Conservation (phyloP, 352 stramenopile genomes). For the Phytopythium mirpurense region DNA sequence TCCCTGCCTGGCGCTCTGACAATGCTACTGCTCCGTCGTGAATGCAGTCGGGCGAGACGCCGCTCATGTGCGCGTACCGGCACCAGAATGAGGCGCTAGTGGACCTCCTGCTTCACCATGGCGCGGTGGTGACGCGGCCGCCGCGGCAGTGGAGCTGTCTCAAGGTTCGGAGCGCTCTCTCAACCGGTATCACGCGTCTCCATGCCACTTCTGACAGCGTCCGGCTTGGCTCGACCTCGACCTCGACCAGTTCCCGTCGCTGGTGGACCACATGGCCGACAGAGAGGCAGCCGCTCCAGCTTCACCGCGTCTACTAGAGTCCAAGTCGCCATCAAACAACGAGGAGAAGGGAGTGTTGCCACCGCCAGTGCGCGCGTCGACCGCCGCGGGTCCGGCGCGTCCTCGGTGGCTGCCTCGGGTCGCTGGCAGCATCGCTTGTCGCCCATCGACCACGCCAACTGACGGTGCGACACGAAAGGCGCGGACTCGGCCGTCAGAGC, state of each 20-base stretch:
- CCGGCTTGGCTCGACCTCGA: too few relatives aligned
- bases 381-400: neutral
- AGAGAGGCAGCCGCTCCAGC: neutral
- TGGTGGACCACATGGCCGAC: conserved; percentile 10
- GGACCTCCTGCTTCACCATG: conserved; percentile 41
- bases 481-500: neutral
- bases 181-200: too few relatives aligned
- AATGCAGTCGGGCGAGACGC: conserved; percentile 28
- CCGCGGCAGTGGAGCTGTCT: conserved; percentile 26
- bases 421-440: too few relatives aligned
- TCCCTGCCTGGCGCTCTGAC: neutral
- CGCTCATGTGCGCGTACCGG: conserved; percentile 50
- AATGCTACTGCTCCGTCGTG: neutral
- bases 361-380: neutral
- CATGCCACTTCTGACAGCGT: too few relatives aligned
- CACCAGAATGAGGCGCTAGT: conserved; percentile 42
- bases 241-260: conserved; percentile 14
- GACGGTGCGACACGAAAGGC: neutral
- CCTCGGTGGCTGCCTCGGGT: neutral
- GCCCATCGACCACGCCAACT: neutral
- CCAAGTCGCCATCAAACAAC: neutral
- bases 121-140: conserved; percentile 27
- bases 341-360: neutral
- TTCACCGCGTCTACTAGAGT: neutral
- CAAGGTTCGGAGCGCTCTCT: conserved; percentile 16